Percentiles rank a stretch among this genome's conserved stretches.
phyloP scores from a whole-genome alignment of 106 monocot species.

The Dioscorea zingiberensis region DNA sequence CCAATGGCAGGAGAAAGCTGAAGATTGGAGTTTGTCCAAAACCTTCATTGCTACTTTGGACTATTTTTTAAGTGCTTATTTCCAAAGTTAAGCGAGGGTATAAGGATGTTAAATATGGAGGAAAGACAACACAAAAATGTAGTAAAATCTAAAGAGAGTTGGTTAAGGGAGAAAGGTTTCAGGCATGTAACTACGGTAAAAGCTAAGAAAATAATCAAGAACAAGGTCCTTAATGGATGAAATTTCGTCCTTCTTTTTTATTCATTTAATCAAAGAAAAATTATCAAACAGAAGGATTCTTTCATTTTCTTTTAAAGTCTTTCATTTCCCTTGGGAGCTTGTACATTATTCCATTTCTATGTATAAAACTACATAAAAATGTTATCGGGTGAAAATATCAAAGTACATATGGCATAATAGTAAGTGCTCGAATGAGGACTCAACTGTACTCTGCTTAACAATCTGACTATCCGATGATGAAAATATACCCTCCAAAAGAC shows the following conservation, averaged over 20 bases:
- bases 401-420: no score
- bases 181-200: slow-evolving; percentile 52
- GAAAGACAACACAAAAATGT: slow-evolving; percentile 36
- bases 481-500: no score
- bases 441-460: no score
- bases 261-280: background rate
- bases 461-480: no score
- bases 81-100: slow-evolving; percentile 44
- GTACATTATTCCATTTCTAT: background rate
- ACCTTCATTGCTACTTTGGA: slow-evolving; percentile 58
- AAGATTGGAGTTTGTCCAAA: slow-evolving; percentile 32
- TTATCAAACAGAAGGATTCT: background rate
- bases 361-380: background rate
- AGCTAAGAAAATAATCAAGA: slow-evolving; percentile 65
- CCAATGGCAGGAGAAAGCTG: slow-evolving; percentile 80
- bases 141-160: slow-evolving; percentile 31
- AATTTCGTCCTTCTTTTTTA: background rate
- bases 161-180: slow-evolving; percentile 59
- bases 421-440: no score
- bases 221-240: slow-evolving; percentile 40
- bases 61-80: slow-evolving; percentile 89
- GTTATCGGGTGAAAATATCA: no score
- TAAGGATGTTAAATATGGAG: slow-evolving; percentile 58
- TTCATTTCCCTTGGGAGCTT: background rate
- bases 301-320: background rate